A percentile compares a stretch with the other conserved stretches of the same genome.
Conservation (phyloP, 108 stramenopile species). For the Fistulifera solaris region DNA sequence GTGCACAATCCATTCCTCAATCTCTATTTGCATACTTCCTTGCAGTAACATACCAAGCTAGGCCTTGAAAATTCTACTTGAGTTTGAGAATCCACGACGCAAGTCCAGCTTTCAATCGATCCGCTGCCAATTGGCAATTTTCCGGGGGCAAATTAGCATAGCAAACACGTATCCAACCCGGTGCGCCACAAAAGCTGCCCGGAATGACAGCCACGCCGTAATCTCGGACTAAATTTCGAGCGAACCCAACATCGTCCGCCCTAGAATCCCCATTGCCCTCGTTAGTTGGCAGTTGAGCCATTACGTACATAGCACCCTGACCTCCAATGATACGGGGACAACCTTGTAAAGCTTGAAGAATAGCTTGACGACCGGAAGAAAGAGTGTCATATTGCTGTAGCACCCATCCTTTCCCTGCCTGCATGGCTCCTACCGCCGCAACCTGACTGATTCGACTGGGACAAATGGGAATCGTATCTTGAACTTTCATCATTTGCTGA, state of each 20-base stretch:
- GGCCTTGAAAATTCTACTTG: too few species aligned
- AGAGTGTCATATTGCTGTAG: slow-evolving; percentile 55
- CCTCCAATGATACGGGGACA: slow-evolving; percentile 63
- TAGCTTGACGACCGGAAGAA: slow-evolving; percentile 45
- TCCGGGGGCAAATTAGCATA: slow-evolving; percentile 73
- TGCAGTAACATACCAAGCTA: too few species aligned
- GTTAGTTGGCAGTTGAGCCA: slow-evolving; percentile 66
- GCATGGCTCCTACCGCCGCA: slow-evolving; percentile 80
- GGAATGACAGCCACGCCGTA: slow-evolving; percentile 88
- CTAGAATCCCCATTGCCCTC: slow-evolving; percentile 28
- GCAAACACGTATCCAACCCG: slow-evolving; percentile 80
- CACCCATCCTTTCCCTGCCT: slow-evolving; percentile 59
- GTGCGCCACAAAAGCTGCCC: slow-evolving; percentile 75
- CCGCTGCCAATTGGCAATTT: slow-evolving; percentile 47
- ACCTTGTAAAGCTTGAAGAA: slow-evolving; percentile 61
- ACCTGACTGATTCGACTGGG: slow-evolving; percentile 75
- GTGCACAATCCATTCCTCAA: too few species aligned
- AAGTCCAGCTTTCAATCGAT: slow-evolving; percentile 24
- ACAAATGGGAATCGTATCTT: slow-evolving; percentile 89
- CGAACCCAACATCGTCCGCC: slow-evolving; percentile 32
- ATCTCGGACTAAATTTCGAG: slow-evolving; percentile 57
- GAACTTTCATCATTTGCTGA: slow-evolving; percentile 36
- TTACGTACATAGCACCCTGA: slow-evolving; percentile 89
- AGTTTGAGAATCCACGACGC: too few species aligned
- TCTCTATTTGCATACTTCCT: too few species aligned